These are phyloP conservation scores for Fusarium torreyae DNA, from an alignment of 2,329 filamentous ascomycete genomes.

Conservation along the genomic window DNA sequence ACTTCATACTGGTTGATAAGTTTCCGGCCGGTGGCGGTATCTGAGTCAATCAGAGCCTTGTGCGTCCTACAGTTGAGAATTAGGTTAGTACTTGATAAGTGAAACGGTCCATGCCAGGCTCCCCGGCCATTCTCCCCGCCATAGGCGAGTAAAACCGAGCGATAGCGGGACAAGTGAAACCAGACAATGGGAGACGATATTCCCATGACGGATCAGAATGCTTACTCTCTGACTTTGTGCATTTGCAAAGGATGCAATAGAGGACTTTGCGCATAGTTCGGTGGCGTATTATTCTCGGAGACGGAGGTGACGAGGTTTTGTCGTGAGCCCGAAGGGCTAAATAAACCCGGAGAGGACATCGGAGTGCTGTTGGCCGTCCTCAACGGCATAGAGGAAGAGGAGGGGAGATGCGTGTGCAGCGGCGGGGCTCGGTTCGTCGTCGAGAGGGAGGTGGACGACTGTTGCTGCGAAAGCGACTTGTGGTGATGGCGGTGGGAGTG, in stretches of 20 bases:
- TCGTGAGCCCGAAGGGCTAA: slow-evolving; percentile 66
- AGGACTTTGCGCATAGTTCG: slow-evolving; percentile 67
- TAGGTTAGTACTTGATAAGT: slow-evolving; percentile 35
- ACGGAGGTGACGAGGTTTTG: slow-evolving; percentile 60
- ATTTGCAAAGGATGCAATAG: slow-evolving; percentile 80
- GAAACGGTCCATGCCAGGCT: slow-evolving; percentile 28
- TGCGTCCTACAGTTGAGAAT: slow-evolving; percentile 74
- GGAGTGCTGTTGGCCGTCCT: slow-evolving; percentile 71
- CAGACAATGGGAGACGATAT: slow-evolving; percentile 8
- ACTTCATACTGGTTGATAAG: slow-evolving; percentile 98
- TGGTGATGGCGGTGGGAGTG: slow-evolving; percentile 46
- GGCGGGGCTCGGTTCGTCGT: slow-evolving; percentile 48
- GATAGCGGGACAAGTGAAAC: slow-evolving; percentile 12
- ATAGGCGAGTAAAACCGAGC: slow-evolving; percentile 17
- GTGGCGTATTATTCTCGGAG: slow-evolving; percentile 70
- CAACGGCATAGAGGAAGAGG: slow-evolving; percentile 59
- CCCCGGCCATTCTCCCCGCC: slow-evolving; percentile 24
- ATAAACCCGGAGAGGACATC: slow-evolving; percentile 73
- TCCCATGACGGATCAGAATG: slow-evolving; percentile 44
- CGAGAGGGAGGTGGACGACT: slow-evolving; percentile 50
- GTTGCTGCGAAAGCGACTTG: slow-evolving; percentile 51
- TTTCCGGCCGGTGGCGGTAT: slow-evolving; percentile 91
- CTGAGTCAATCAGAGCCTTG: slow-evolving; percentile 90
- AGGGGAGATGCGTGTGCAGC: slow-evolving; percentile 53
- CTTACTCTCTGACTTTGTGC: slow-evolving; percentile 83